A percentile compares a stretch with the other conserved stretches of the same genome.
Evolutionary conservation across 2,329 filamentous ascomycete species (phyloP).

Genomic region (Nemania sp.): DNA sequence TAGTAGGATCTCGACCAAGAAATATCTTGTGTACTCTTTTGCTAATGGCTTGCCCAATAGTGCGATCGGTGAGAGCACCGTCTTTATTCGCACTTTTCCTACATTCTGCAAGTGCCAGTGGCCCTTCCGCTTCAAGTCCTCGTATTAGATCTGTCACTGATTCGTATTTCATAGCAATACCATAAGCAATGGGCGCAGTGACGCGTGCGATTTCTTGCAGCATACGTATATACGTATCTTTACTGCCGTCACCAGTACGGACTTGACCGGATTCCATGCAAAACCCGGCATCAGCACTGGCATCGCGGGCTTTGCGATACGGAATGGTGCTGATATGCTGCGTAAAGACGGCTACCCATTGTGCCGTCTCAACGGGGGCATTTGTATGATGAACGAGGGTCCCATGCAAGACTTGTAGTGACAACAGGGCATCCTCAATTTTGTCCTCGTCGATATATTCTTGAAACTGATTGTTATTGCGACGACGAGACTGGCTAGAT

Average conservation of each 20-base stretch:
- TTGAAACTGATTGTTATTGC: slow-evolving; percentile 56
- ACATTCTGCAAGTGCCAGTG: slow-evolving; percentile 71
- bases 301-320: slow-evolving; percentile 70
- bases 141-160: slow-evolving; percentile 68
- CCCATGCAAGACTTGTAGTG: slow-evolving; percentile 75
- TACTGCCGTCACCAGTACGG: slow-evolving; percentile 71
- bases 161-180: slow-evolving; percentile 71
- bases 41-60: slow-evolving; percentile 69
- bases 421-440: slow-evolving; percentile 77
- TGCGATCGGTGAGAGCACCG: slow-evolving; percentile 66
- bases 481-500: slow-evolving; percentile 48
- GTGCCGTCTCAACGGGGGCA: slow-evolving; percentile 71
- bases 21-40: slow-evolving; percentile 71
- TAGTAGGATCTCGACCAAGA: slow-evolving; percentile 65
- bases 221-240: slow-evolving; percentile 80
- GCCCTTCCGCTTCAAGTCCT: slow-evolving; percentile 70
- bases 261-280: slow-evolving; percentile 86
- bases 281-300: slow-evolving; percentile 69
- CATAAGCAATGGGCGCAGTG: slow-evolving; percentile 78
- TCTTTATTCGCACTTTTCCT: slow-evolving; percentile 68
- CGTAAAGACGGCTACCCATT: slow-evolving; percentile 80
- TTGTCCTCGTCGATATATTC: slow-evolving; percentile 73
- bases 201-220: slow-evolving; percentile 79
- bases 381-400: slow-evolving; percentile 78
- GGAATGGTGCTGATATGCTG: slow-evolving; percentile 83